These are phyloP conservation scores for Entomortierella beljakovae DNA, from an alignment of 192 early-diverging fungal genomes.

Conservation along the genomic window DNA sequence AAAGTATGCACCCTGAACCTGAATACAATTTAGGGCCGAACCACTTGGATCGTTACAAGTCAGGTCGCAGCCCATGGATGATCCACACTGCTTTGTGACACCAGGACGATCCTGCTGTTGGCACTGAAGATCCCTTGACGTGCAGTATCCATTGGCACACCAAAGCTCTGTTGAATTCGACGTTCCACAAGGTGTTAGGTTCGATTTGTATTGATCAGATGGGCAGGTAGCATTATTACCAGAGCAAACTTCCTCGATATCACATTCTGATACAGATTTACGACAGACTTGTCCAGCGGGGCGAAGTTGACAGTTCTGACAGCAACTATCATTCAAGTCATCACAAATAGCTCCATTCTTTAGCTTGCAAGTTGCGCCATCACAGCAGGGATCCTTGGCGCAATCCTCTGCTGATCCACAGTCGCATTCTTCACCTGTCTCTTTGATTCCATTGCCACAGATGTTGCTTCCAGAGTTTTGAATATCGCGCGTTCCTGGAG, in stretches of 20 bases:
- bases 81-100: conserved; percentile 65
- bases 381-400: conserved; percentile 85
- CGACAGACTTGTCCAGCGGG: conserved; percentile 75
- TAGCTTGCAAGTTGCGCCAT: conserved; percentile 83
- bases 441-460: conserved; percentile 95
- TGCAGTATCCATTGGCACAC: conserved; percentile 81
- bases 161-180: conserved; percentile 51
- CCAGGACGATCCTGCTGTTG: conserved; percentile 63
- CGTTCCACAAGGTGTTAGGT: conserved; percentile 77
- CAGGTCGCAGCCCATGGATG: conserved; percentile 70
- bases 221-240: conserved; percentile 82
- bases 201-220: conserved; percentile 66
- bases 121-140: conserved; percentile 78
- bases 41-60: conserved; percentile 68
- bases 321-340: conserved; percentile 88
- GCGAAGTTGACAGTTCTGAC: conserved; percentile 73
- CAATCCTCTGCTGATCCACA: conserved; percentile 80
- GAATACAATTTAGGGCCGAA: conserved; percentile 23
- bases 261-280: conserved; percentile 81
- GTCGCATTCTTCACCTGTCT: conserved; percentile 92
- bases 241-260: conserved; percentile 81
- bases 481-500: conserved; percentile 43
- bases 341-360: conserved; percentile 80
- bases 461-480: conserved; percentile 70
- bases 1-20: conserved; percentile 63